phyloP scores from a whole-genome alignment of 148 eudicot species.

The Rhododendron williamsianum region DNA sequence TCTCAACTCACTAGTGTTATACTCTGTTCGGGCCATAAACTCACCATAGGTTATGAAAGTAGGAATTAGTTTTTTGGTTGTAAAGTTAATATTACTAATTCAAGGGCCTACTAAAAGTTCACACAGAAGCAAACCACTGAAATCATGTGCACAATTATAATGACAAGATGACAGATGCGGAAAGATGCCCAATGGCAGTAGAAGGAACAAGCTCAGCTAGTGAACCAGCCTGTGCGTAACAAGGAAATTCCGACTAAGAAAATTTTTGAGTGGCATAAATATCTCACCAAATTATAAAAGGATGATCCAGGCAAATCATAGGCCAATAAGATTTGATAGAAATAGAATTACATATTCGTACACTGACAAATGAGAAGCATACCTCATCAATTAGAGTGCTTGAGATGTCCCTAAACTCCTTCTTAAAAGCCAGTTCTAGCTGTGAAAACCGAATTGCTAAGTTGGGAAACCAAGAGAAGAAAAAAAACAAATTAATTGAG shows the following conservation, averaged over 20 bases:
- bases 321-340: not conserved
- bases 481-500: not conserved
- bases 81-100: not conserved
- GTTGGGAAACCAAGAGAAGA: not conserved
- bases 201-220: not conserved
- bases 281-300: not conserved
- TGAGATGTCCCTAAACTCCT: conserved; percentile 60
- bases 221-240: not conserved
- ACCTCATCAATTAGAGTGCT: conserved; percentile 62
- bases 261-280: no score
- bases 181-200: not conserved
- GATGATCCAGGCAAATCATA: not conserved
- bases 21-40: not conserved
- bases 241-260: not conserved
- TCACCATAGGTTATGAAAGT: not conserved
- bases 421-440: conserved; percentile 80
- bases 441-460: conserved; percentile 24
- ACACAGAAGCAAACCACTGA: not conserved
- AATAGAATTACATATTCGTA: not conserved
- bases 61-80: not conserved
- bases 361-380: conserved; percentile 14
- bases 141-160: not conserved
- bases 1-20: not conserved
- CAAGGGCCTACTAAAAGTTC: not conserved
- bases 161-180: not conserved